These are phyloP conservation scores for Skeletonema grethae DNA, from an alignment of 108 stramenopile species.

Conservation along the genomic window DNA sequence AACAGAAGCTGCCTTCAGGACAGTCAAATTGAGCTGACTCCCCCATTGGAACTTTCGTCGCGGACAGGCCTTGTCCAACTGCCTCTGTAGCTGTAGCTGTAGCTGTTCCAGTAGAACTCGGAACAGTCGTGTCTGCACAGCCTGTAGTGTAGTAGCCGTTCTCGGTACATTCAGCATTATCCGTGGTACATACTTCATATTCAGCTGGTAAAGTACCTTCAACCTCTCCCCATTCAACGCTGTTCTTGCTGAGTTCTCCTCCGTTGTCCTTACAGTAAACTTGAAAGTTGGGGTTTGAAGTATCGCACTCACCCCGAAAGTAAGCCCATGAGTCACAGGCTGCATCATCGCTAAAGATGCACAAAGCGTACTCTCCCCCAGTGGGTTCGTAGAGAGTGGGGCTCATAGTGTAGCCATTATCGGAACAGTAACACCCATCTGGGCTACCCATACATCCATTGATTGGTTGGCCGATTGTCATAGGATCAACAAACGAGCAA, in stretches of 20 bases:
- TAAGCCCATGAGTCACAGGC: neutral
- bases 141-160: neutral
- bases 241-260: neutral
- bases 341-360: neutral
- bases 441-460: too few relatives aligned
- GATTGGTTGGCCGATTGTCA: too few relatives aligned
- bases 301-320: neutral
- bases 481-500: neutral
- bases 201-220: neutral
- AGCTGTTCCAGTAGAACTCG: too few relatives aligned
- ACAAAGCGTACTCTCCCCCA: slow-evolving; percentile 1
- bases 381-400: slow-evolving; percentile 1
- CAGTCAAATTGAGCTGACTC: too few relatives aligned
- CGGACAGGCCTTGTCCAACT: too few relatives aligned
- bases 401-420: too few relatives aligned
- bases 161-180: neutral
- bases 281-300: neutral
- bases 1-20: too few relatives aligned
- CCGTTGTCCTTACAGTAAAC: neutral
- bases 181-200: neutral
- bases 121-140: neutral
- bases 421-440: too few relatives aligned
- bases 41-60: too few relatives aligned
- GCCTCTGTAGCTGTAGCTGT: too few relatives aligned
- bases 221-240: neutral